Evolutionary conservation across 164 flowering plant species (phyloP).

Genomic region (Stephania yunnanensis): DNA sequence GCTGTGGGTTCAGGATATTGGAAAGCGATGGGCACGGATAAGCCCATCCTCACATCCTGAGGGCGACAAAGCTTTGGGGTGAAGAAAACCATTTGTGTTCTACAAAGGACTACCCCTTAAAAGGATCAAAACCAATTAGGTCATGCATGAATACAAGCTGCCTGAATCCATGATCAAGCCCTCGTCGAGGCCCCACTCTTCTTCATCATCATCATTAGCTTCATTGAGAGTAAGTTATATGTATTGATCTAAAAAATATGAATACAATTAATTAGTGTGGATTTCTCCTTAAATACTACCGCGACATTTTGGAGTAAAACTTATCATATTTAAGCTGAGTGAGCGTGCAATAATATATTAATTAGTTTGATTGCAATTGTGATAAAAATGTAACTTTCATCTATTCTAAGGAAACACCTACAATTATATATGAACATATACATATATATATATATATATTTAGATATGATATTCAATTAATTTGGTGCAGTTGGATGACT

Average conservation of each 20-base stretch:
- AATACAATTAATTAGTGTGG: too few relatives aligned
- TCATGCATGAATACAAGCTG: conserved; percentile 51
- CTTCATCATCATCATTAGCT: conserved; percentile 9
- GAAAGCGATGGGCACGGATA: conserved; percentile 45
- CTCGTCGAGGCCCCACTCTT: not conserved
- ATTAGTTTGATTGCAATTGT: too few relatives aligned
- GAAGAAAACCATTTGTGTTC: conserved; percentile 53
- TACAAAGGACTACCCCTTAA: conserved; percentile 36
- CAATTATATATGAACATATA: not conserved
- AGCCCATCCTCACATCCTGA: conserved; percentile 38
- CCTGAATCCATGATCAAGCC: conserved; percentile 22
- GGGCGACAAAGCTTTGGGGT: conserved; percentile 39
- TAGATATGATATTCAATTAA: not conserved
- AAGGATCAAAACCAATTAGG: conserved; percentile 43
- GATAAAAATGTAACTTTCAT: too few relatives aligned
- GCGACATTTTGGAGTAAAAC: too few relatives aligned
- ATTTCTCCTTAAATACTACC: too few relatives aligned
- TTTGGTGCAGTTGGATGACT: conserved; percentile 41
- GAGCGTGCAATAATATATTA: too few relatives aligned
- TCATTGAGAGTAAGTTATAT: conserved; percentile 46
- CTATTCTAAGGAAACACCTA: not conserved
- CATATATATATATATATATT: too few relatives aligned
- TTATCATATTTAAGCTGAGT: too few relatives aligned
- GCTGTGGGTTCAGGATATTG: conserved; percentile 31
- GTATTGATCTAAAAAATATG: not conserved